Evolutionary conservation across 2,329 filamentous ascomycete genomes (phyloP), one percentile per base, ranked within the genome.

Genomic region (Pyrenophora graminea): DNA sequence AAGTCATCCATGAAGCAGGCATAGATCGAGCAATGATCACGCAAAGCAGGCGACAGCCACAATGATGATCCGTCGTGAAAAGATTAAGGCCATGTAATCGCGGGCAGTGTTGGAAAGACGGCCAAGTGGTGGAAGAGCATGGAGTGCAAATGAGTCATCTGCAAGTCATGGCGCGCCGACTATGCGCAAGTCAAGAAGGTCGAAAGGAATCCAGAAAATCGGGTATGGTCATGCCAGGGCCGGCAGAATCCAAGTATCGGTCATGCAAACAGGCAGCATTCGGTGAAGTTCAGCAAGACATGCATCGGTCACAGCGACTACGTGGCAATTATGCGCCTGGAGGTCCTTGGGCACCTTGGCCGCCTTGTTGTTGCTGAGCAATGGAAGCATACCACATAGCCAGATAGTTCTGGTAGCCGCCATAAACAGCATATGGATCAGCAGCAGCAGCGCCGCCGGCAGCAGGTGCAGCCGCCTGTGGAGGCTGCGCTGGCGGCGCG

Each of bases 331-430:
- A 74, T 40, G 69, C 63, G 58, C 70, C 69, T 30, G 71, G 70
- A 49, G 69, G 69, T 54, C 63, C 67, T 46, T 70, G 69, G 38
- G 63, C 60, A 30, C 56, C 56, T 55, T 55, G 58, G 37, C 61
- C 62, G 45, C 63, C 61, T 53, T 64, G 63, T 50, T 81, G 77
- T 66, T 82, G 80, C 64, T 81, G 77, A 43, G 80, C 80, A 67
- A 83, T 70, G 40, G 88, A 88, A 67, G 89, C 86, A 76, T 91
- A 92, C 89, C 89, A 94, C 63, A 92, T 80, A 34, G 87, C 84
- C 52, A 91, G 75, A 70, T 93, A 94, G 62, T 87, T 87, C 63
- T 91, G 83, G 73, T 93, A 93, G 54, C 90, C 90, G 60, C 90
- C 90, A 74, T 92, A 94, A 50, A 86, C 81, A 50, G 90, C 90